Percentiles rank a stretch among this genome's conserved stretches.
Evolutionary conservation across 768 basidiomycete species (phyloP).

Genomic region (Nevesoporus exiguus): DNA sequence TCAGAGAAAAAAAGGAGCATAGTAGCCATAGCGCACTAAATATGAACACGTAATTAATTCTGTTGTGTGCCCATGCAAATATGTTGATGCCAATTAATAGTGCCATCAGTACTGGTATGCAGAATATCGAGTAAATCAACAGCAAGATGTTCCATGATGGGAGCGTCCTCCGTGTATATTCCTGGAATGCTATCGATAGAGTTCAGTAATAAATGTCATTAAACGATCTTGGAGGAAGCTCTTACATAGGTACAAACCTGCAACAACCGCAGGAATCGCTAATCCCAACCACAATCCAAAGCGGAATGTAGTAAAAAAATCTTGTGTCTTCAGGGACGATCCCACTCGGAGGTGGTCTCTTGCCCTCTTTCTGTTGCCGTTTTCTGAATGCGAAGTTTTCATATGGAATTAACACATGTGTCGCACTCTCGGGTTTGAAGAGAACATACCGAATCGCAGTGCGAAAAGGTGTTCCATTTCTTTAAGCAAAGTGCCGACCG

Average conservation of each 20-base stretch:
- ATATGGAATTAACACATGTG: not conserved
- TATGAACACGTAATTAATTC: slow-evolving; percentile 94
- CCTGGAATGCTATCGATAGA: slow-evolving; percentile 47
- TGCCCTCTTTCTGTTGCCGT: slow-evolving; percentile 80
- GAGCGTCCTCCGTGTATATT: slow-evolving; percentile 48
- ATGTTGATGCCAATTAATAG: slow-evolving; percentile 83
- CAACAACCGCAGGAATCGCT: slow-evolving; percentile 62
- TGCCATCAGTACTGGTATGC: slow-evolving; percentile 72
- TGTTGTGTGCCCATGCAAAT: slow-evolving; percentile 64
- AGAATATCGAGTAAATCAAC: slow-evolving; percentile 71
- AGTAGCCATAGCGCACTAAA: slow-evolving; percentile 51
- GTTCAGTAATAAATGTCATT: not conserved
- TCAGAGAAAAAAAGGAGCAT: slow-evolving; percentile 2
- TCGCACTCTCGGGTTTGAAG: not conserved
- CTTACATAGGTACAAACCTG: slow-evolving; percentile 60
- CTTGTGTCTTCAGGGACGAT: slow-evolving; percentile 51
- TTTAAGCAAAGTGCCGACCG: slow-evolving; percentile 63
- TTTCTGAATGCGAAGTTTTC: slow-evolving; percentile 32
- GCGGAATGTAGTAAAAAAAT: slow-evolving; percentile 67
- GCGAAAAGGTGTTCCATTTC: slow-evolving; percentile 80
- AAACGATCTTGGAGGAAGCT: not conserved
- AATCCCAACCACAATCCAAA: slow-evolving; percentile 72
- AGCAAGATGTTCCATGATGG: slow-evolving; percentile 73
- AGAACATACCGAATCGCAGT: slow-evolving; percentile 66
- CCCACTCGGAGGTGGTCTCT: slow-evolving; percentile 59